Evolutionary conservation across 352 stramenopile genomes (phyloP).

Genomic region (Blastocystis sp.): DNA sequence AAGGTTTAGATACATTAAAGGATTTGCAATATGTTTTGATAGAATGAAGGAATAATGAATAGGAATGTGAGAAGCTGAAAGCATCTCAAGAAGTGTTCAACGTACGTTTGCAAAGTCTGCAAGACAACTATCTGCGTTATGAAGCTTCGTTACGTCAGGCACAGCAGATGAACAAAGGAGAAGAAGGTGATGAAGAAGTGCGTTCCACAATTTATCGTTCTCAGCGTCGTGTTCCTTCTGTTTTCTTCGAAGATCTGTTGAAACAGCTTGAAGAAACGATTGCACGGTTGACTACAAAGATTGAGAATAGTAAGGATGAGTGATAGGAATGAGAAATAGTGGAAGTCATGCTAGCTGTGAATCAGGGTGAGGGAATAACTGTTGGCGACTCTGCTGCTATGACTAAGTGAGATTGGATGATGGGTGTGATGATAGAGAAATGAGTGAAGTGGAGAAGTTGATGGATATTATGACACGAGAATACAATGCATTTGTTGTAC

Average conservation of each 20-base stretch:
- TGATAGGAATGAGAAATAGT: neutral
- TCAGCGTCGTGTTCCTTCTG: neutral
- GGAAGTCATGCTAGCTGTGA: conserved; percentile 19
- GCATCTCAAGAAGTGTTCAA: neutral
- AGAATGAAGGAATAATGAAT: neutral
- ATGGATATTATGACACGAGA: conserved; percentile 24
- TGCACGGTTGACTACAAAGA: neutral
- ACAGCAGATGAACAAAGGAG: neutral
- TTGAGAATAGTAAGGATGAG: conserved; percentile 2
- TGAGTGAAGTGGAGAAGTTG: conserved; percentile 22
- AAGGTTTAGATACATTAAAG: neutral
- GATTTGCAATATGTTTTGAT: neutral
- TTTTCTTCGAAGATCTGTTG: conserved; percentile 50
- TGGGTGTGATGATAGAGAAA: neutral
- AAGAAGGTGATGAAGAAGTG: neutral
- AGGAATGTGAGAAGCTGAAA: conserved; percentile 40
- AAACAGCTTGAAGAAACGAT: neutral
- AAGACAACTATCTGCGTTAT: neutral
- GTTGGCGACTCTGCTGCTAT: neutral
- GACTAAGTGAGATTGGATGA: neutral
- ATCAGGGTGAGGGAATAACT: neutral
- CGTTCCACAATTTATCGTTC: neutral
- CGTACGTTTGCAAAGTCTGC: neutral
- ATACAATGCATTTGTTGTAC: conserved; percentile 42
- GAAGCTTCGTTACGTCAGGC: conserved; percentile 7